Evolutionary conservation across 768 basidiomycete genomes (phyloP), one percentile per base, ranked within the genome.

Genomic region (Tricholoma bakamatsutake): DNA sequence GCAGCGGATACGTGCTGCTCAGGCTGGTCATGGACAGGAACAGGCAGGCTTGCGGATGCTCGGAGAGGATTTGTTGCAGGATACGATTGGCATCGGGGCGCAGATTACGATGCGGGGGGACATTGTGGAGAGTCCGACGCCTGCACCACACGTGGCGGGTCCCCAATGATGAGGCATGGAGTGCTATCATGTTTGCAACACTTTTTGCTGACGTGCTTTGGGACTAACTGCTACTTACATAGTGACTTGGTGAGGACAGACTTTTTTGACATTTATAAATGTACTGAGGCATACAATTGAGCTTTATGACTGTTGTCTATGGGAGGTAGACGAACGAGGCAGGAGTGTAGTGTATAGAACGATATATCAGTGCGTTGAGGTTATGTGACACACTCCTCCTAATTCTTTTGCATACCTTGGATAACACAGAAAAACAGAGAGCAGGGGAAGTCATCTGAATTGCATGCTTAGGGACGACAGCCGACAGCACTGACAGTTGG

Each of bases 111-210:
- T 69, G 50, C 73, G 63, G 18, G 79, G 78, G n/a, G 69, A 74
- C 27, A 70, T 82, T 0, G 82, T 83, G 57, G 84, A 88, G 66
- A 87, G 78, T 56, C 87, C 86, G 46, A 88, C 87, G 13, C 87
- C 86, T 30, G 73, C 73, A 31, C 64, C 54, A 11, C 62, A 59
- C 57, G 27, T n/a, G 3, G 21, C 11, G 10, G 39, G 39, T 17
- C 6, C 12, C 6, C n/a, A 13, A 18, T 53, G 40, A 43, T 27
- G n/a, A 27, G 6, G 13, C 21, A 12, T 24, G 45, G 27, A 8
- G 5, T 8, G 28, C 13, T 46, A 17, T 42, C 11, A 13, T 4
- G 11, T 28, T 28, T 27, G 24, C 21, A 27, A 3, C 43, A 27
- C 37, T 37, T 13, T 37, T 37, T 37, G 37, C 13, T 6, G 12